phyloP scores from a whole-genome alignment of 75 land plant genomes.

The Pinus albicaulis region DNA sequence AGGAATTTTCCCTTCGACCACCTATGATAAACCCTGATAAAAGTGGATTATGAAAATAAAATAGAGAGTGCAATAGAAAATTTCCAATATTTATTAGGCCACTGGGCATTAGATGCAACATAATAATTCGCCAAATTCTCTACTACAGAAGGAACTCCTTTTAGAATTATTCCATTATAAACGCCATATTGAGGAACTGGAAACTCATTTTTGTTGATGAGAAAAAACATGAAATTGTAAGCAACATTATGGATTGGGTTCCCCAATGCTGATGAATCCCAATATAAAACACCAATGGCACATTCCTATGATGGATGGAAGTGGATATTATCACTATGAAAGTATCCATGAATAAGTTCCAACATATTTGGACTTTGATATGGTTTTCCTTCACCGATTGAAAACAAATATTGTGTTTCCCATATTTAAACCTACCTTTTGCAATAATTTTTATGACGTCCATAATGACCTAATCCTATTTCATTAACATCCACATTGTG shows the following conservation, averaged over 20 bases:
- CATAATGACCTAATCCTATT: conserved; percentile 74
- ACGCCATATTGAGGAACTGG: conserved; percentile 45
- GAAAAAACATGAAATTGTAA: conserved; percentile 70
- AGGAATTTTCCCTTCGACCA: conserved; percentile 66
- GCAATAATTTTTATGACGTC: conserved; percentile 80
- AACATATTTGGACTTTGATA: too few relatives aligned
- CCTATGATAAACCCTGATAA: conserved; percentile 74
- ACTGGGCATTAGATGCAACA: conserved; percentile 67
- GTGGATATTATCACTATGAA: too few relatives aligned
- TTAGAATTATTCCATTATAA: conserved; percentile 43
- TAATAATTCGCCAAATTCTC: conserved; percentile 81
- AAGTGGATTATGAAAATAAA: conserved; percentile 85
- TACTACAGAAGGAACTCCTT: conserved; percentile 79
- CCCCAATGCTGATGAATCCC: too few relatives aligned
- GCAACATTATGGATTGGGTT: too few relatives aligned
- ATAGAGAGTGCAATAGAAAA: conserved; percentile 83
- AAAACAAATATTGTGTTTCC: too few relatives aligned
- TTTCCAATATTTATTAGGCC: conserved; percentile 85
- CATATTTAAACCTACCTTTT: conserved; percentile 64
- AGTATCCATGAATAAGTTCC: too few relatives aligned
- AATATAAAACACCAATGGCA: too few relatives aligned
- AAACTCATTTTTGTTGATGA: conserved; percentile 32
- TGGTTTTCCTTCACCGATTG: too few relatives aligned
- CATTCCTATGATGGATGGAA: too few relatives aligned
- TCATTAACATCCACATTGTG: conserved; percentile 79